phyloP scores from a whole-genome alignment of 169 alveolate species.

The Plasmodium adleri region DNA sequence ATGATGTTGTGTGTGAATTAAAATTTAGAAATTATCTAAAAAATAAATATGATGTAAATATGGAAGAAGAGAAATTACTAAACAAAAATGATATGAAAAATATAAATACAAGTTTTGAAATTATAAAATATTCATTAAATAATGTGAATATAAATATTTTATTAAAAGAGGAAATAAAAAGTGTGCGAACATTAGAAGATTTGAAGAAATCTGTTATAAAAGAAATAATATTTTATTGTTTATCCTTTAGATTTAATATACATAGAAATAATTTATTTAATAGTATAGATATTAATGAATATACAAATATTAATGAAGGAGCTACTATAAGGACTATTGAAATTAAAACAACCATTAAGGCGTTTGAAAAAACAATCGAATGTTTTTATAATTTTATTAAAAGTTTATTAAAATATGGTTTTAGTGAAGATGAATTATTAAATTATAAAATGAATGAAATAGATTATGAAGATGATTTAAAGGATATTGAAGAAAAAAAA shows the following conservation, averaged over 20 bases:
- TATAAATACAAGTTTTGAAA: constrained; percentile 40
- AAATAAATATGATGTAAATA: constrained; percentile 37
- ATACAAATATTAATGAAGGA: constrained; percentile 81
- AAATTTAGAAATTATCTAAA: constrained; percentile 31
- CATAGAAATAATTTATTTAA: constrained; percentile 77
- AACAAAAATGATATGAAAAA: constrained; percentile 54
- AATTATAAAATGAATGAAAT: constrained; percentile 61
- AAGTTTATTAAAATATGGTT: constrained; percentile 45
- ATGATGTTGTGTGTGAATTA: constrained; percentile 41
- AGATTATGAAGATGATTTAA: constrained; percentile 11
- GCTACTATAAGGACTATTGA: constrained; percentile 66
- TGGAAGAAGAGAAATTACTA: constrained; percentile 63
- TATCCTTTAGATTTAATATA: constrained; percentile 75
- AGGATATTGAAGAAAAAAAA: background rate
- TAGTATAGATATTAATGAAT: constrained; percentile 75
- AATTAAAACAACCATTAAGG: constrained; percentile 44
- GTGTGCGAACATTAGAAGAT: constrained; percentile 64
- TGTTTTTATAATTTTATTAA: constrained; percentile 50
- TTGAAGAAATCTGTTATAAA: constrained; percentile 78
- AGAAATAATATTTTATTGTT: constrained; percentile 80
- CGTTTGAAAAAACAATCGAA: constrained; percentile 33
- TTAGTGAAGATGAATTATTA: constrained; percentile 40
- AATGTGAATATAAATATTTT: constrained; percentile 76
- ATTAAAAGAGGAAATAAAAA: constrained; percentile 72
- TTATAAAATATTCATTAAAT: constrained; percentile 57